phyloP scores from a whole-genome alignment of 2,329 filamentous ascomycete species.

The Cordyceps cicadae region DNA sequence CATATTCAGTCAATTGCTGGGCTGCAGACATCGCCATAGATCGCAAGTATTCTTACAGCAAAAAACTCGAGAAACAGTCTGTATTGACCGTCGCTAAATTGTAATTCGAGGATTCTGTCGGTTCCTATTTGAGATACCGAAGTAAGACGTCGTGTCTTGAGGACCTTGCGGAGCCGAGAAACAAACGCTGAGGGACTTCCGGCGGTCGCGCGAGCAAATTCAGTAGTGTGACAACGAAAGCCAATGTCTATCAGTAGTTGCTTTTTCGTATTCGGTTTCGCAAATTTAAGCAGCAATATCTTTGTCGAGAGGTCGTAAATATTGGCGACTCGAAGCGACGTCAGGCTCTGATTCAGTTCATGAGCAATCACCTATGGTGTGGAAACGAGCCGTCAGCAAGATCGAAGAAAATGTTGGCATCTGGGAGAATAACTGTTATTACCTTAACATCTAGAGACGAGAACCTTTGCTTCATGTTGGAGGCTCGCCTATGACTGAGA shows the following conservation, averaged over 20 bases:
- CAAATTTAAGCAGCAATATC: constrained; percentile 92
- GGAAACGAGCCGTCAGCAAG: background rate
- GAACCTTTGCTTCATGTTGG: constrained; percentile 68
- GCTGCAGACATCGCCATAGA: constrained; percentile 8
- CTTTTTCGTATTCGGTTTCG: constrained; percentile 79
- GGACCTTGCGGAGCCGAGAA: constrained; percentile 71
- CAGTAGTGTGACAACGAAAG: constrained; percentile 90
- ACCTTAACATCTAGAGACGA: constrained; percentile 73
- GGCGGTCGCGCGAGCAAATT: constrained; percentile 80
- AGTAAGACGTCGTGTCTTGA: constrained; percentile 81
- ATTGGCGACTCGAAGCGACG: constrained; percentile 76
- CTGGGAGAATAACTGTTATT: constrained; percentile 1
- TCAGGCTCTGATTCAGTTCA: constrained; percentile 72
- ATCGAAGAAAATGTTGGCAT: background rate
- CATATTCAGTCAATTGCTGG: background rate
- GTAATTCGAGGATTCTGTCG: constrained; percentile 84
- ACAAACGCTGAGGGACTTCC: constrained; percentile 81
- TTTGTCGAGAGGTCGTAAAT: constrained; percentile 94
- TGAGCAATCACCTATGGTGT: constrained; percentile 72
- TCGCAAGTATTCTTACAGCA: constrained; percentile 37
- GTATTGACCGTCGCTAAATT: constrained; percentile 87
- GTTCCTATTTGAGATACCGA: constrained; percentile 79
- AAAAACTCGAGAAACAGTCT: constrained; percentile 91
- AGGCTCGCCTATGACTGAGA: background rate
- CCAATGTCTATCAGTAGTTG: constrained; percentile 91